Conservation (phyloP, 108 stramenopile genomes). For the Pseudonitzschia multistriata region DNA sequence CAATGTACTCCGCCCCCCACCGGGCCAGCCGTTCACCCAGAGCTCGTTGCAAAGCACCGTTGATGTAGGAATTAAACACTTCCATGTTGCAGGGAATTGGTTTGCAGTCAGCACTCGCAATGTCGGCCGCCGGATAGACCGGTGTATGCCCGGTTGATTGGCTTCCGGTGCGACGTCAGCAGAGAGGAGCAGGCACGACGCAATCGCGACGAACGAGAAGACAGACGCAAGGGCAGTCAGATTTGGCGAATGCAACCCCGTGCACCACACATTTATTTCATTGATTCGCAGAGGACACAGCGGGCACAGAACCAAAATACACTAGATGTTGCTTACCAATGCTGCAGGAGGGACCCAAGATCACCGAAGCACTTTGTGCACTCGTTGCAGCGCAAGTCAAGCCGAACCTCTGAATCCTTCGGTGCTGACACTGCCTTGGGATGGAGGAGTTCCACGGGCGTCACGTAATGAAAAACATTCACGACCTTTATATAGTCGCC, state of each 20-base stretch:
- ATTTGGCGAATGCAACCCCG: no score
- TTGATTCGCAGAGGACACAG: no score
- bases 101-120: not conserved
- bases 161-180: not conserved
- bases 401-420: conserved; percentile 22
- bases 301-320: not conserved
- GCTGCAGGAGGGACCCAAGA: conserved; percentile 37
- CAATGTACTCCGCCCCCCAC: conserved; percentile 63
- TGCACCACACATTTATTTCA: no score
- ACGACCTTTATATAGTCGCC: conserved; percentile 46
- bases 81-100: conserved; percentile 32
- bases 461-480: conserved; percentile 28
- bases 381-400: conserved; percentile 42
- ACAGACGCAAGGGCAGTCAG: not conserved
- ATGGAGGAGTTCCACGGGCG: conserved; percentile 25
- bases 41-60: conserved; percentile 50
- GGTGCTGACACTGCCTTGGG: not conserved
- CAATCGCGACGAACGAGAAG: not conserved
- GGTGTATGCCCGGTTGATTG: conserved; percentile 47
- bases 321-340: conserved; percentile 32
- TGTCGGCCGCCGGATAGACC: conserved; percentile 21
- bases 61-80: conserved; percentile 47
- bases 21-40: conserved; percentile 46
- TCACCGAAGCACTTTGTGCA: conserved; percentile 46
- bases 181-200: not conserved